These are phyloP conservation scores for Epichloe uncinata DNA, from an alignment of 2,329 filamentous ascomycete species.

Conservation along the genomic window DNA sequence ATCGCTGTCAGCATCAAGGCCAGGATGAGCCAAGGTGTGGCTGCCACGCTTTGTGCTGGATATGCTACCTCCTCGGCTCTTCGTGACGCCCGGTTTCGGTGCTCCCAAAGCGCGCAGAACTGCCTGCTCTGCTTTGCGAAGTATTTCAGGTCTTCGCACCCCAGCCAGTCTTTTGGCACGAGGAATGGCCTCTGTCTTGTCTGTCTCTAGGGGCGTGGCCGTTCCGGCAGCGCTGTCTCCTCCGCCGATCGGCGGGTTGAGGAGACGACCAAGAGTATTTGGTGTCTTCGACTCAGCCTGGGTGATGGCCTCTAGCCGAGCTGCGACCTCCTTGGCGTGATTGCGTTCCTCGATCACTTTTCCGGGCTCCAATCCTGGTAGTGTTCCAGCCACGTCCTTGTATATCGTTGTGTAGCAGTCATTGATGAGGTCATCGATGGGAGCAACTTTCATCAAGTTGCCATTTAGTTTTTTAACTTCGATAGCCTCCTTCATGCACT, in stretches of 20 bases:
- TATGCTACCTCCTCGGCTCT: slow-evolving; percentile 36
- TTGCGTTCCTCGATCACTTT: slow-evolving; percentile 33
- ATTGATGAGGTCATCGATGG: slow-evolving; percentile 86
- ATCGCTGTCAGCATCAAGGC: slow-evolving; percentile 26
- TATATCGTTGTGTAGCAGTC: slow-evolving; percentile 78
- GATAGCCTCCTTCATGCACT: slow-evolving; percentile 43
- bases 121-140: slow-evolving; percentile 48
- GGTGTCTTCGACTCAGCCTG: slow-evolving; percentile 15
- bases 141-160: slow-evolving; percentile 42
- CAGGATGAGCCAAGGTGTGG: slow-evolving; percentile 22
- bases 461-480: slow-evolving; percentile 64
- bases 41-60: slow-evolving; percentile 36
- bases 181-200: slow-evolving; percentile 27
- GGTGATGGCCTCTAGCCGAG: slow-evolving; percentile 20
- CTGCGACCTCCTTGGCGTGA: slow-evolving; percentile 27
- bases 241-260: slow-evolving; percentile 28
- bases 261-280: slow-evolving; percentile 27
- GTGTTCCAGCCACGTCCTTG: slow-evolving; percentile 46
- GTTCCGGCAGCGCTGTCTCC: slow-evolving; percentile 23
- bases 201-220: slow-evolving; percentile 23
- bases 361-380: slow-evolving; percentile 38
- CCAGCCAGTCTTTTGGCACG: slow-evolving; percentile 27
- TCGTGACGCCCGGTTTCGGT: slow-evolving; percentile 28
- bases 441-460: slow-evolving; percentile 68
- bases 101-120: slow-evolving; percentile 37